Conservation (phyloP, 2,329 filamentous ascomycete species). For the Aspergillus hortae region DNA sequence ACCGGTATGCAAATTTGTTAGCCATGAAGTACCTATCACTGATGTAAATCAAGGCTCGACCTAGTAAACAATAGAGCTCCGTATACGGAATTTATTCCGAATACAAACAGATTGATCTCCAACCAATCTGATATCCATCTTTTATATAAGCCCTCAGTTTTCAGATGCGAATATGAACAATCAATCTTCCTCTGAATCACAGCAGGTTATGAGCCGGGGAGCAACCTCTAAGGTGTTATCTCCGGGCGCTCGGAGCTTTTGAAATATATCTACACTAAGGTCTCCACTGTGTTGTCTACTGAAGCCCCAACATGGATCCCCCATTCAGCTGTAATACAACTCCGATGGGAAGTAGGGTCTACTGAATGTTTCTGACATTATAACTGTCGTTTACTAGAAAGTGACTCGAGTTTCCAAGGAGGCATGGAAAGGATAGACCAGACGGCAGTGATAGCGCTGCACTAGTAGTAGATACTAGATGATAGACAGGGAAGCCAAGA, state of each 20-base stretch:
- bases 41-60: not conserved
- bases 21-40: not conserved
- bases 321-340: not conserved
- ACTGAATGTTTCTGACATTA: too few species aligned
- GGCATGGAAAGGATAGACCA: too few species aligned
- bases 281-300: not conserved
- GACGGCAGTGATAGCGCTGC: too few species aligned
- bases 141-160: not conserved
- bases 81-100: constrained; percentile 1
- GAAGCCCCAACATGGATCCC: not conserved
- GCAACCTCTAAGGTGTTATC: constrained; percentile 1
- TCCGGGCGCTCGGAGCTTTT: not conserved
- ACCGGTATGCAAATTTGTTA: too few species aligned
- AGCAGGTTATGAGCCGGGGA: constrained; percentile 2
- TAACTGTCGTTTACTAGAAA: too few species aligned
- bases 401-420: too few species aligned
- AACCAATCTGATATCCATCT: not conserved
- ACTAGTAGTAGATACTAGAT: too few species aligned
- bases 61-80: not conserved
- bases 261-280: constrained; percentile 1
- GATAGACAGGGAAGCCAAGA: too few species aligned
- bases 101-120: not conserved
- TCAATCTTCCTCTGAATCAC: constrained; percentile 1
- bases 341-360: too few species aligned
- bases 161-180: not conserved